phyloP scores from a whole-genome alignment of 208 protist genomes.

The Trypanosoma vivax region DNA sequence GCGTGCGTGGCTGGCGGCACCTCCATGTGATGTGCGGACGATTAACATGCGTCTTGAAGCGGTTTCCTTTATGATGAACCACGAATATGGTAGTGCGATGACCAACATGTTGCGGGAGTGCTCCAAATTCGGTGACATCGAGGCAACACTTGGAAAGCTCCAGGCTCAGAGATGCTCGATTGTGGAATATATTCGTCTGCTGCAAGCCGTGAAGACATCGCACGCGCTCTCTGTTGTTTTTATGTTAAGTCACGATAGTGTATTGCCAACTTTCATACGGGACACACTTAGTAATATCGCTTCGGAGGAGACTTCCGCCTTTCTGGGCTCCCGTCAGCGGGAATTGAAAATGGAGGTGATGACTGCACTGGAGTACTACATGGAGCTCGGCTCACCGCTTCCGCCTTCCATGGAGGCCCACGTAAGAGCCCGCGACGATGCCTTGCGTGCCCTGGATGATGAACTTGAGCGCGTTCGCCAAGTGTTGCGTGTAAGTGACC shows the following conservation, averaged over 20 bases:
- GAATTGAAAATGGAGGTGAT: conserved; percentile 39
- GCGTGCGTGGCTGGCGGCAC: conserved; percentile 60
- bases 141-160: conserved; percentile 70
- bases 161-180: conserved; percentile 66
- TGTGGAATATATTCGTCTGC: conserved; percentile 61
- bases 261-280: conserved; percentile 19
- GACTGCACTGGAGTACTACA: conserved; percentile 65
- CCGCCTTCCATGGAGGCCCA: conserved; percentile 33
- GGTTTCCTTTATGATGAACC: conserved; percentile 36
- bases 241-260: neutral
- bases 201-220: conserved; percentile 39
- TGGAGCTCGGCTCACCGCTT: conserved; percentile 5
- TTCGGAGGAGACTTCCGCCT: conserved; percentile 13
- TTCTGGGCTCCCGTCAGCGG: conserved; percentile 27
- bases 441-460: conserved; percentile 33
- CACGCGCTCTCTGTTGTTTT: conserved; percentile 21
- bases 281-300: conserved; percentile 22
- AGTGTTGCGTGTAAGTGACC: conserved; percentile 40
- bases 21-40: conserved; percentile 24
- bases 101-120: conserved; percentile 63
- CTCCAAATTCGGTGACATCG: conserved; percentile 60
- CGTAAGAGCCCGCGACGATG: conserved; percentile 28
- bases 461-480: conserved; percentile 52
- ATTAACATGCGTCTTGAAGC: conserved; percentile 44
- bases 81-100: conserved; percentile 28